Evolutionary conservation across 2,329 filamentous ascomycete genomes (phyloP), one percentile per base, ranked within the genome.

Genomic region (Blastomyces emzantsi): DNA sequence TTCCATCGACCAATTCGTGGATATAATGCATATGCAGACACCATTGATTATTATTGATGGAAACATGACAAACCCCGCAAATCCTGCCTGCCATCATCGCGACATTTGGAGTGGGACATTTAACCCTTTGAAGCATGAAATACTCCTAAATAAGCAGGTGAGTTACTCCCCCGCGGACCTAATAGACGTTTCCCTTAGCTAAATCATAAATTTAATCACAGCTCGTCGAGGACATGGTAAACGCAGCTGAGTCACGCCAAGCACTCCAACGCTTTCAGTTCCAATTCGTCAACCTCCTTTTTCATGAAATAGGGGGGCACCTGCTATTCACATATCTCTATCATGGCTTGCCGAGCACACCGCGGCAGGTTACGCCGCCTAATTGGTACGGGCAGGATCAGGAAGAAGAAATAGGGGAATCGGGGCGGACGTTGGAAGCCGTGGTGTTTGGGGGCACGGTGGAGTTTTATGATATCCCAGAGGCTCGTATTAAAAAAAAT

Each of bases 241-340:
- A 51, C 41, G 59, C 59, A 30, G 33, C 28, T 11, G 43, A 52
- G 25, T 43, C 59, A n/a, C 45, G 11, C 13, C 8, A 30, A 25
- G n/a, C 33, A 52, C 36, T 61, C 22, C 47, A 25, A 17, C 45
- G 59, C 59, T 61, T 61, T 39, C 59, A 54, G 30, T 61, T 61
- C 22, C 59, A 61, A 33, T 61, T 61, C n/a, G 45, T 45, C 7
- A 61, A 61, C 59, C 17, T 52, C 17, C 33, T 51, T 22, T 39
- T 61, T 8, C 45, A 61, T 15, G 45, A 61, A 61, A 61, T 61
- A 22, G 59, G 59, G 41, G 59, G 25, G 15, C 59, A 61, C 28
- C 22, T 61, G 11, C 45, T 61, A 2, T 61, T 61, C 33, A 61
- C 59, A 33, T 61, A 61, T 51, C 47, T 61, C 17, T 61, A 61